Conservation (phyloP, 306 rosid species). For the Vigna trinervia region DNA sequence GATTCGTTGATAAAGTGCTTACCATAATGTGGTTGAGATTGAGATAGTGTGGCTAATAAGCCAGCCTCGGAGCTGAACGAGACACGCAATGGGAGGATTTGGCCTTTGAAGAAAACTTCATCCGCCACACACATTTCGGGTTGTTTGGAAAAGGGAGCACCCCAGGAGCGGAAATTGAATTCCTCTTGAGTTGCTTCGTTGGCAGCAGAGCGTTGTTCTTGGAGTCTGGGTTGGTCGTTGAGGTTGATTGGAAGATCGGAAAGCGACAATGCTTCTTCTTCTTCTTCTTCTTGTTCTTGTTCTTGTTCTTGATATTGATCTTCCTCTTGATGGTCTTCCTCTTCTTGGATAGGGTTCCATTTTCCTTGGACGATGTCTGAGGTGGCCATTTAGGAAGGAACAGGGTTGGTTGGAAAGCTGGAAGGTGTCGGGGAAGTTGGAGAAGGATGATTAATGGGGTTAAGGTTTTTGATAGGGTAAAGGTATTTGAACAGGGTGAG, state of each 20-base stretch:
- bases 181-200: slow-evolving; percentile 51
- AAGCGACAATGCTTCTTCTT: slow-evolving; percentile 73
- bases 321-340: neutral
- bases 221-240: slow-evolving; percentile 24
- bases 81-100: slow-evolving; percentile 70
- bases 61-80: slow-evolving; percentile 63
- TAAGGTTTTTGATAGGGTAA: neutral
- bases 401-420: slow-evolving; percentile 35
- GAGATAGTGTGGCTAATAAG: neutral
- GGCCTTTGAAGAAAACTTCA: slow-evolving; percentile 81
- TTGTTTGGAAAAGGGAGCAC: slow-evolving; percentile 43
- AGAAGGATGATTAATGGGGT: slow-evolving; percentile 27
- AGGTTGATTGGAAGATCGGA: slow-evolving; percentile 70
- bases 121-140: slow-evolving; percentile 81
- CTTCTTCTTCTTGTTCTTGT: slow-evolving; percentile 32
- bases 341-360: neutral
- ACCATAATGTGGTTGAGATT: neutral
- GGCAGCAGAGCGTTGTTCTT: slow-evolving; percentile 3
- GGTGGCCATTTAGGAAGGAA: slow-evolving; percentile 54
- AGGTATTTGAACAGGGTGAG: slow-evolving; percentile 24
- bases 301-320: neutral
- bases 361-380: slow-evolving; percentile 38
- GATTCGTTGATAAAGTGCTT: slow-evolving; percentile 41
- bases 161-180: slow-evolving; percentile 63
- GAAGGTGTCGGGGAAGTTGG: slow-evolving; percentile 13